Percentiles rank a stretch among this genome's conserved stretches.
phyloP scores from a whole-genome alignment of 2,329 filamentous ascomycete genomes.

The Xylaria polymorpha region DNA sequence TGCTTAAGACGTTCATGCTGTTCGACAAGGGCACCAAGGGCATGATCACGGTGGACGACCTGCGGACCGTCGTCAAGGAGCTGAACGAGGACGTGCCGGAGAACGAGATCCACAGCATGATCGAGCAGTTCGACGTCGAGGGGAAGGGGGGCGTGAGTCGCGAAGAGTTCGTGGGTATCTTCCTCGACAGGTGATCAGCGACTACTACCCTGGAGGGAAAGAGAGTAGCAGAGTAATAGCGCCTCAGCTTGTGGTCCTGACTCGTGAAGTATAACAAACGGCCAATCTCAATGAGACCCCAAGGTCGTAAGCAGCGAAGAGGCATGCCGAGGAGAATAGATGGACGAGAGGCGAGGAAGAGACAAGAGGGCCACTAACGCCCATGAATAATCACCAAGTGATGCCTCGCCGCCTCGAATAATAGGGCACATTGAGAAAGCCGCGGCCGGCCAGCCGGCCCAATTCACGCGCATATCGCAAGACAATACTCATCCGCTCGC shows the following conservation, averaged over 20 bases:
- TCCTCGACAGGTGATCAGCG: conserved; percentile 48
- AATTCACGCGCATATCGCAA: not conserved
- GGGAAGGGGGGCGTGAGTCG: conserved; percentile 83
- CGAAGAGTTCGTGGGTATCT: conserved; percentile 75
- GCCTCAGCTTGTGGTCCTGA: not conserved
- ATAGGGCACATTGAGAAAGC: not conserved
- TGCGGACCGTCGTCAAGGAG: conserved; percentile 88
- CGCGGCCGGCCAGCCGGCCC: not conserved
- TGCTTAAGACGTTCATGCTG: conserved; percentile 87
- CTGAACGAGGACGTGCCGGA: conserved; percentile 93
- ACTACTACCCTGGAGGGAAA: not conserved
- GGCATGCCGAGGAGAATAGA: conserved; percentile 40
- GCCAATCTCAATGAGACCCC: not conserved
- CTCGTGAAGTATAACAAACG: not conserved
- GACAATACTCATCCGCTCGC: not conserved
- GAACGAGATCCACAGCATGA: conserved; percentile 93
- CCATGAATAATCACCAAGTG: not conserved
- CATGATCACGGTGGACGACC: conserved; percentile 87
- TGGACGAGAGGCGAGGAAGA: not conserved
- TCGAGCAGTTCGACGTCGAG: conserved; percentile 96
- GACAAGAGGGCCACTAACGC: not conserved
- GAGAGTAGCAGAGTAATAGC: conserved; percentile 9
- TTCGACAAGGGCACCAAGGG: conserved; percentile 96
- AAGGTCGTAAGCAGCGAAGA: conserved; percentile 29
- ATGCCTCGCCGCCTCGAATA: conserved; percentile 9